Conservation (phyloP, 2,329 filamentous ascomycete genomes). For the Endoconidiophora laricicola region DNA sequence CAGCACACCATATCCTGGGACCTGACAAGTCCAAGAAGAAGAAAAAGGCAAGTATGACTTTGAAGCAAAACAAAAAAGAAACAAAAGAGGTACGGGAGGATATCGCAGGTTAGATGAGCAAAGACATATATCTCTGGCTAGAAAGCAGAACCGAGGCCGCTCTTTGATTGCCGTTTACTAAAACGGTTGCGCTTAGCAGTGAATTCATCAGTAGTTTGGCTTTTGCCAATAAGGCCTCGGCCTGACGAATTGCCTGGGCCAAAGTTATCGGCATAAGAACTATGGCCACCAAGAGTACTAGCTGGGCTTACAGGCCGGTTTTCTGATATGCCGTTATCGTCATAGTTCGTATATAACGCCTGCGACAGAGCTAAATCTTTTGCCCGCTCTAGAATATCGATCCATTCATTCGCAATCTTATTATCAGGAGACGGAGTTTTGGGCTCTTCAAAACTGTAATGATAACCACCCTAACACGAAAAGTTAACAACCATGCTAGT, state of each 20-base stretch:
- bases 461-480: slow-evolving; percentile 56
- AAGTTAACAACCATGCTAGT: slow-evolving; percentile 1
- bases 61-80: not conserved
- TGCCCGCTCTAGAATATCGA: slow-evolving; percentile 73
- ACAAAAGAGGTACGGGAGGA: not conserved
- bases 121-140: slow-evolving; percentile 4
- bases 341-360: slow-evolving; percentile 42
- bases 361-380: slow-evolving; percentile 70
- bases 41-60: slow-evolving; percentile 1
- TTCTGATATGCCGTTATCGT: slow-evolving; percentile 53
- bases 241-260: slow-evolving; percentile 23
- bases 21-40: not conserved
- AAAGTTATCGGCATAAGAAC: slow-evolving; percentile 35
- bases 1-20: too few species aligned
- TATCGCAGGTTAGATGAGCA: too few species aligned
- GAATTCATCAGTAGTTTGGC: slow-evolving; percentile 39
- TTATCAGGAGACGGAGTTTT: slow-evolving; percentile 49
- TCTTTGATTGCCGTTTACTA: slow-evolving; percentile 86
- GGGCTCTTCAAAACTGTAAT: slow-evolving; percentile 86
- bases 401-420: slow-evolving; percentile 63
- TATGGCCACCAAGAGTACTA: slow-evolving; percentile 49
- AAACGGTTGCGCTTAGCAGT: slow-evolving; percentile 49
- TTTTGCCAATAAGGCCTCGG: slow-evolving; percentile 42
- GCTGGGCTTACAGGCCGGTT: slow-evolving; percentile 57
- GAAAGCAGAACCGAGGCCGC: slow-evolving; percentile 56